Percentiles rank a stretch among this genome's conserved stretches.
Conservation (phyloP, 495 filamentous ascomycete genomes). For the Polyplosphaeria fusca region DNA sequence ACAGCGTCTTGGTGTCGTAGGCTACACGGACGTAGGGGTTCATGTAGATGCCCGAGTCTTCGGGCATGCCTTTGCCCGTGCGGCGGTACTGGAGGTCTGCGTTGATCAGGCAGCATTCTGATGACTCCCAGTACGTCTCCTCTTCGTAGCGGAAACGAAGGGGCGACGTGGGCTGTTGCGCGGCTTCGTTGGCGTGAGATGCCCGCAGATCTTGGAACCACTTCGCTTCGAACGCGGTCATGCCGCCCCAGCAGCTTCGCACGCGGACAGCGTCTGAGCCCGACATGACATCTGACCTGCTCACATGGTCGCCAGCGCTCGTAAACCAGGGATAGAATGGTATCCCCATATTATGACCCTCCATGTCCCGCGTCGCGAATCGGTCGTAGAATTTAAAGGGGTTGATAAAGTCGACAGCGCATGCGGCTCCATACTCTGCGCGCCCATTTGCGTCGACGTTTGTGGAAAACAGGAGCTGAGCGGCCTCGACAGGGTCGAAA, state of each 20-base stretch:
- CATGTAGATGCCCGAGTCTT: conserved; percentile 38
- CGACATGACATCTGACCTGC: conserved; percentile 58
- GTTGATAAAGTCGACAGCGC: conserved; percentile 72
- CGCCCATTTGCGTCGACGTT: conserved; percentile 55
- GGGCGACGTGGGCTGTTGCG: conserved; percentile 32
- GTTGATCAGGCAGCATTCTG: conserved; percentile 65
- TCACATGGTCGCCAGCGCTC: conserved; percentile 52
- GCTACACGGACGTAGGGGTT: conserved; percentile 41
- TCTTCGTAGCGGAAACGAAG: conserved; percentile 63
- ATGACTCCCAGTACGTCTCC: conserved; percentile 70
- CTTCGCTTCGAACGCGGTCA: conserved; percentile 71
- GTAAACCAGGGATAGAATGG: conserved; percentile 76
- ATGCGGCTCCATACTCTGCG: conserved; percentile 72
- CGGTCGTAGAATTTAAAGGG: conserved; percentile 81
- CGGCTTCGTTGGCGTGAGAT: neutral
- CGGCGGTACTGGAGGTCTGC: conserved; percentile 33
- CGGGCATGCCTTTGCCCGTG: conserved; percentile 9
- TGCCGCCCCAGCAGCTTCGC: conserved; percentile 77
- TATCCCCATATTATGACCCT: conserved; percentile 67
- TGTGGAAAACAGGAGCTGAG: conserved; percentile 73
- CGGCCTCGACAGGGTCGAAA: conserved; percentile 66
- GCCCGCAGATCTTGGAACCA: conserved; percentile 50
- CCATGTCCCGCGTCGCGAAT: conserved; percentile 69
- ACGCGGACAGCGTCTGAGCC: conserved; percentile 69
- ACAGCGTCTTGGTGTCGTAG: conserved; percentile 31